Base-by-base conservation (phyloP, 192 early-diverging fungal species). In the Coemansia sp. region DNA sequence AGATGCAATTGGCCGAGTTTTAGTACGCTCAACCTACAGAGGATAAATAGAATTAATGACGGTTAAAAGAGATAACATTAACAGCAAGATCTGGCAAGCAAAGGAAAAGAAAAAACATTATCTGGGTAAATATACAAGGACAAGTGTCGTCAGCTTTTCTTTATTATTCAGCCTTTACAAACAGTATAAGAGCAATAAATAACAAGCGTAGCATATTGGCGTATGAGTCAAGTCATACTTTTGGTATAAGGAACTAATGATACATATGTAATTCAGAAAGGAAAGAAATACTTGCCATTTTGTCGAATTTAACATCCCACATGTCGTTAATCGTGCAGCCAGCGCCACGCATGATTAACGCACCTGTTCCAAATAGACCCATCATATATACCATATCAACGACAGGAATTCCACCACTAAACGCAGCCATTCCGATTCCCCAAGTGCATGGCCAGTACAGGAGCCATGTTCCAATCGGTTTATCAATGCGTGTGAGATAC, bases 271-370 rank as follows among this genome's bases (percentile, higher is more conserved):
- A 54, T 13, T 26, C 19, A 26, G 12, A 54, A 26, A 10, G 9
- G 0, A 23, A 26, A 8, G 0, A 5, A 7, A 13, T 1, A 57
- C 52, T 85, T 79, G 52, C 79, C 79, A 73, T 89, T 61, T 87
- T 87, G 81, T 98, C 96, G 43, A 95, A 88, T 63, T 93, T 87
- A n/a, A 84, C 68, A 73, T 98, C 96, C 96, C 95, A 97, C 73
- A 98, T 83, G 69, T 98, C 96, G 74, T 98, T 98, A 67, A 98
- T 93, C 1, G 93, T 95, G 84, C 96, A 98, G 19, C 95, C 96
- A 21, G 95, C 96, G 3, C 96, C 94, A 18, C 96, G 89, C 95
- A 98, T 97, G 13, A 95, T 86, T 5, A 96, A 67, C 2, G 93
- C 91, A 23, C 96, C 96, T 1, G 86, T 79, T 15, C 90, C 91